phyloP scores from a whole-genome alignment of 768 basidiomycete genomes.

The Serendipita vermifera region DNA sequence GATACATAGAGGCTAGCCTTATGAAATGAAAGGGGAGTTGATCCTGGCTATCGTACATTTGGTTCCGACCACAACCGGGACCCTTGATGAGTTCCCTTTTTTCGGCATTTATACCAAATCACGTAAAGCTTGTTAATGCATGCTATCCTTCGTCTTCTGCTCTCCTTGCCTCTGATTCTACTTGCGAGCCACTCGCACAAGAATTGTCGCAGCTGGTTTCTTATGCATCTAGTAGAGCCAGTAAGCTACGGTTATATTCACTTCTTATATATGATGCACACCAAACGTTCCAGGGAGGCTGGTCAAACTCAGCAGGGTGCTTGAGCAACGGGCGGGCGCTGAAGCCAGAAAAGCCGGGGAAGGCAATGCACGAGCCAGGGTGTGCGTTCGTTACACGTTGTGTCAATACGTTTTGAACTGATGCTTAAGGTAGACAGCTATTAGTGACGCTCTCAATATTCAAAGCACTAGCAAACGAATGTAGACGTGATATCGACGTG shows the following conservation, averaged over 20 bases:
- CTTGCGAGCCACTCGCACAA: conserved; percentile 69
- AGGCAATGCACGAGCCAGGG: conserved; percentile 64
- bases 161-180: conserved; percentile 59
- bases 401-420: conserved; percentile 1
- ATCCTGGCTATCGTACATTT: too few relatives aligned
- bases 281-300: conserved; percentile 72
- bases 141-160: conserved; percentile 75
- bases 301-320: conserved; percentile 56
- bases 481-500: conserved; percentile 65
- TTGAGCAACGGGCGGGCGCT: conserved; percentile 58
- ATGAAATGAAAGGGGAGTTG: too few relatives aligned
- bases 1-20: too few relatives aligned
- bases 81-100: too few relatives aligned
- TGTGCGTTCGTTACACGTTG: conserved; percentile 38
- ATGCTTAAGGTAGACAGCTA: too few relatives aligned
- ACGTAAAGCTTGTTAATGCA: conserved; percentile 67
- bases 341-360: conserved; percentile 57
- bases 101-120: conserved; percentile 59
- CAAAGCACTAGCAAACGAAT: conserved; percentile 72
- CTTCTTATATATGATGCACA: too few relatives aligned
- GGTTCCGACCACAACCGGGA: too few relatives aligned
- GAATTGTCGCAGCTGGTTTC: conserved; percentile 79
- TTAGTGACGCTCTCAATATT: conserved; percentile 75
- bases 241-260: too few relatives aligned
- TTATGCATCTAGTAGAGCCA: conserved; percentile 73